Percentiles rank a stretch among this genome's conserved stretches.
Conservation (phyloP, 495 filamentous ascomycete species). For the Cudoniella acicularis region DNA sequence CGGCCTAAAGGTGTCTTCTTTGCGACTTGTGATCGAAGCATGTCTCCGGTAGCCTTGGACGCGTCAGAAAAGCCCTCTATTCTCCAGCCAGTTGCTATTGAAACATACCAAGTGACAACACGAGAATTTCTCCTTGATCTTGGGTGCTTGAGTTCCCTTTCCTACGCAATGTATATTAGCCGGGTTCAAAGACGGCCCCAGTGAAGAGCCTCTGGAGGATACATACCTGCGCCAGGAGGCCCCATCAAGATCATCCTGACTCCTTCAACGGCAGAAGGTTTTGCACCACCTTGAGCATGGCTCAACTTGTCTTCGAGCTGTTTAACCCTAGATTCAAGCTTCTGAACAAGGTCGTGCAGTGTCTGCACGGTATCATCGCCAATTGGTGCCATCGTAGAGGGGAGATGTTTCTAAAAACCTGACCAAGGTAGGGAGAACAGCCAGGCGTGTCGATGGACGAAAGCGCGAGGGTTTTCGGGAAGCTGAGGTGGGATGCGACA, state of each 20-base stretch:
- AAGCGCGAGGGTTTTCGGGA: constrained; percentile 16
- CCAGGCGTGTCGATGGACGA: background rate
- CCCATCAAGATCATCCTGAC: constrained; percentile 97
- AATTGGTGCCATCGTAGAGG: constrained; percentile 72
- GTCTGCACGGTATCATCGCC: constrained; percentile 69
- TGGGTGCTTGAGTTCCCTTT: constrained; percentile 98
- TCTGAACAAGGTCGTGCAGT: constrained; percentile 72
- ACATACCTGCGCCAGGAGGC: constrained; percentile 91
- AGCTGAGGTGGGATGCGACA: constrained; percentile 15
- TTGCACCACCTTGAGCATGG: constrained; percentile 43
- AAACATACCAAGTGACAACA: constrained; percentile 88
- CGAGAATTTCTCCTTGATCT: constrained; percentile 95
- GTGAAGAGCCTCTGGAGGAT: background rate
- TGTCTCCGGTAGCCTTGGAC: constrained; percentile 89
- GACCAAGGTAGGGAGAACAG: constrained; percentile 21
- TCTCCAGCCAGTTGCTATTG: constrained; percentile 3
- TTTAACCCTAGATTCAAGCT: constrained; percentile 79
- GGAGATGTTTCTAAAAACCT: constrained; percentile 13
- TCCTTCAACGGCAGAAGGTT: constrained; percentile 41
- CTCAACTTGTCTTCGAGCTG: constrained; percentile 66
- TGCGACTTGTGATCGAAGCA: constrained; percentile 97
- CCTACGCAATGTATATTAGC: constrained; percentile 51
- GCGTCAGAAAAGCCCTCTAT: constrained; percentile 3
- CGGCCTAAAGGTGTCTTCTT: constrained; percentile 94
- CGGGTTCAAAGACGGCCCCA: constrained; percentile 11